Conservation (phyloP, 2,329 filamentous ascomycete genomes). For the Coniochaeta pulveracea region DNA sequence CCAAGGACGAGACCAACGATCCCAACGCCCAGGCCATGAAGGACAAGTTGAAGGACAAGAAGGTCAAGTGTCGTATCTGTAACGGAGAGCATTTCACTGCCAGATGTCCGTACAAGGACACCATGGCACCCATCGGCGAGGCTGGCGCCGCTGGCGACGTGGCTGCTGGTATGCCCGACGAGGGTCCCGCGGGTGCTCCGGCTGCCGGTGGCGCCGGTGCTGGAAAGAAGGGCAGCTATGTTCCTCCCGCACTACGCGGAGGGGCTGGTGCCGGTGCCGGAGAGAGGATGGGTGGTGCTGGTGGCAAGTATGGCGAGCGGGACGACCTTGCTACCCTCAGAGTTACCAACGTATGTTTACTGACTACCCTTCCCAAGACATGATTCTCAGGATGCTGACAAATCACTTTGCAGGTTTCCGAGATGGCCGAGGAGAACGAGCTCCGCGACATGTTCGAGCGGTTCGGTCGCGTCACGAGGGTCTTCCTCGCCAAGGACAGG, state of each 20-base stretch:
- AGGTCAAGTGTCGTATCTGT: slow-evolving; percentile 99
- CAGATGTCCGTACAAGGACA: slow-evolving; percentile 98
- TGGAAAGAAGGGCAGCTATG: slow-evolving; percentile 74
- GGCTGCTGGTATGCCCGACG: slow-evolving; percentile 43
- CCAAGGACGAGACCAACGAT: slow-evolving; percentile 66
- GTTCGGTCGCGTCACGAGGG: slow-evolving; percentile 90
- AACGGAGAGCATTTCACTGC: slow-evolving; percentile 98
- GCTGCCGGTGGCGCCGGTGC: slow-evolving; percentile 47
- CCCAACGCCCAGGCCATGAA: slow-evolving; percentile 64
- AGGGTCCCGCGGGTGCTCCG: slow-evolving; percentile 35
- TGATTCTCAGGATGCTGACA: no score
- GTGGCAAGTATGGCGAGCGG: slow-evolving; percentile 80
- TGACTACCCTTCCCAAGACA: no score
- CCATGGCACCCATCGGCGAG: slow-evolving; percentile 80
- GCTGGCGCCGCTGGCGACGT: slow-evolving; percentile 42
- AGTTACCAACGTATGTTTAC: slow-evolving; percentile 83
- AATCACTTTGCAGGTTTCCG: slow-evolving; percentile 57
- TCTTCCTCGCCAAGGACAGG: slow-evolving; percentile 95
- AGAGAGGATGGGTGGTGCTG: slow-evolving; percentile 64
- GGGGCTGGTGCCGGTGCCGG: slow-evolving; percentile 45
- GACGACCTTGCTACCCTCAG: slow-evolving; percentile 93
- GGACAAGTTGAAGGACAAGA: slow-evolving; percentile 91
- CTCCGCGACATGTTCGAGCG: slow-evolving; percentile 96
- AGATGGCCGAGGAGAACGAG: slow-evolving; percentile 93
- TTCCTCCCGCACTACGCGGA: slow-evolving; percentile 72